Percentiles rank a stretch among this genome's conserved stretches.
Evolutionary conservation across 2,329 filamentous ascomycete species (phyloP).

Genomic region (Coniochaeta hoffmannii): DNA sequence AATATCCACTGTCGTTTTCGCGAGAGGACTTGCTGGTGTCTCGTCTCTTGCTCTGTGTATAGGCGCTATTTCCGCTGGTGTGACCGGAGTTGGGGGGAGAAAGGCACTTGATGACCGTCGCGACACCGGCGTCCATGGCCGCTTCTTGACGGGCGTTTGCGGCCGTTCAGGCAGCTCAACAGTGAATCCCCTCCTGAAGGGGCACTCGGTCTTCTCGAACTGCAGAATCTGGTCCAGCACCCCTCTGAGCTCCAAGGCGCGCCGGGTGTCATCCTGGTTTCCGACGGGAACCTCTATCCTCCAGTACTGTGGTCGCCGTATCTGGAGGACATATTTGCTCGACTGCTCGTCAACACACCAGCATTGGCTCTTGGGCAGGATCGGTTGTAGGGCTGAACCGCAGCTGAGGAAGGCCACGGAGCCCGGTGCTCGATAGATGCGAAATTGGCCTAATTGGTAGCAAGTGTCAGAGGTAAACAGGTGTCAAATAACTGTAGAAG

Average conservation of each 20-base stretch:
- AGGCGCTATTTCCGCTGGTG: slow-evolving; percentile 1
- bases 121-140: slow-evolving; percentile 56
- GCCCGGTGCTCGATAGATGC: slow-evolving; percentile 79
- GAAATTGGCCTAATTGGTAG: slow-evolving; percentile 52
- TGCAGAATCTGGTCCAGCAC: slow-evolving; percentile 67
- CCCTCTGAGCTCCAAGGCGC: slow-evolving; percentile 59
- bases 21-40: neutral
- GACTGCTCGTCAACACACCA: slow-evolving; percentile 85
- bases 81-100: slow-evolving; percentile 17
- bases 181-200: slow-evolving; percentile 71
- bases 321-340: slow-evolving; percentile 77
- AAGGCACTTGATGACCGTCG: slow-evolving; percentile 16
- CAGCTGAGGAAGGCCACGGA: slow-evolving; percentile 86
- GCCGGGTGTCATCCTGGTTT: slow-evolving; percentile 53
- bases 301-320: slow-evolving; percentile 78
- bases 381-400: slow-evolving; percentile 74
- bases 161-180: slow-evolving; percentile 65
- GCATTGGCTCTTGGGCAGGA: slow-evolving; percentile 82
- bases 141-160: slow-evolving; percentile 56
- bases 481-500: neutral
- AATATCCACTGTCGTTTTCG: neutral
- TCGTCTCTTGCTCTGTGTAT: neutral
- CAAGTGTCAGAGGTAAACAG: slow-evolving; percentile 6
- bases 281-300: slow-evolving; percentile 75
- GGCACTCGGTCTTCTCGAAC: slow-evolving; percentile 83